A percentile compares a stretch with the other conserved stretches of the same genome.
Evolutionary conservation across 352 stramenopile species (phyloP).

Genomic region (Pythium vanterpoolii): DNA sequence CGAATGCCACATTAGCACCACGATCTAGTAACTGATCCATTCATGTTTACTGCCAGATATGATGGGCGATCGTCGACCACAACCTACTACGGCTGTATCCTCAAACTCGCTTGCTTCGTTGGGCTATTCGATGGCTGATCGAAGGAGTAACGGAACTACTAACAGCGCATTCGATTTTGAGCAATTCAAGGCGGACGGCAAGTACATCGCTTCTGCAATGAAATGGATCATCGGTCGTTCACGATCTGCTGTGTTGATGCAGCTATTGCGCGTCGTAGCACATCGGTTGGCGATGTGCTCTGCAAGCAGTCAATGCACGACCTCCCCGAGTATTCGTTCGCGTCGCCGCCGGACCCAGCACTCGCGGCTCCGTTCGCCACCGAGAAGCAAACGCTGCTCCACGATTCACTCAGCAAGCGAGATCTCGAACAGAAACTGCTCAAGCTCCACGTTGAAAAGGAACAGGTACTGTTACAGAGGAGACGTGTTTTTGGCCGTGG

Average conservation of each 20-base stretch:
- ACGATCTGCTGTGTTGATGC: not conserved
- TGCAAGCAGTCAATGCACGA: slow-evolving; percentile 8
- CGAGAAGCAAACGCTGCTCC: slow-evolving; percentile 41
- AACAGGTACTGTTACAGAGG: slow-evolving; percentile 25
- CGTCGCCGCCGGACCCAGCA: slow-evolving; percentile 15
- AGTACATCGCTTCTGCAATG: not conserved
- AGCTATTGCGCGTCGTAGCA: slow-evolving; percentile 11
- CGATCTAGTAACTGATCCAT: not conserved
- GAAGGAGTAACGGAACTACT: not conserved
- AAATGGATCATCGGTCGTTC: not conserved
- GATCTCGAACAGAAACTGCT: slow-evolving; percentile 46
- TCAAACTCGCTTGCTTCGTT: slow-evolving; percentile 8
- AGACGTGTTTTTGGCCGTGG: not conserved
- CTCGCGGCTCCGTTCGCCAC: slow-evolving; percentile 34
- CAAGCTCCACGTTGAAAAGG: slow-evolving; percentile 43
- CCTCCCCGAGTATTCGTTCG: not conserved
- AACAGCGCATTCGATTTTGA: slow-evolving; percentile 13
- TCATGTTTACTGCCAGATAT: slow-evolving; percentile 6
- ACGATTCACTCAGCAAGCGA: slow-evolving; percentile 33
- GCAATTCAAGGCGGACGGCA: slow-evolving; percentile 30
- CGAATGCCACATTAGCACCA: not conserved
- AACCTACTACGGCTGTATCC: not conserved
- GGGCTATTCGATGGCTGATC: slow-evolving; percentile 2
- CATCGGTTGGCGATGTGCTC: slow-evolving; percentile 12
- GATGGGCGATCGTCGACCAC: slow-evolving; percentile 19